Percentiles rank a stretch among this genome's conserved stretches.
Evolutionary conservation across 345 rosid genomes (phyloP).

Genomic region (Syzygium jambos): DNA sequence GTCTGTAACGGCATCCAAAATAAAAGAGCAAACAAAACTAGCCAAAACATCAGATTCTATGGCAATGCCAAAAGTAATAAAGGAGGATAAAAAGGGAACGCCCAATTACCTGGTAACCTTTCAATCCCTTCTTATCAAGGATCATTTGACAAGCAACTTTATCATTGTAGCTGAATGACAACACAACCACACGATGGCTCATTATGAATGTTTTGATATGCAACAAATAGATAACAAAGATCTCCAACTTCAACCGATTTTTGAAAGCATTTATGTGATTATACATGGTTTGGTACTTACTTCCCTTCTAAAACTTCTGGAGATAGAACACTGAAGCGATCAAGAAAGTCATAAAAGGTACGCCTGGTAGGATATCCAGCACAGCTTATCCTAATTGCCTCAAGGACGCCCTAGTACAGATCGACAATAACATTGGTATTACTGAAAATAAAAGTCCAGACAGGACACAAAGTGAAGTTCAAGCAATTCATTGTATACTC

Average conservation of each 20-base stretch:
- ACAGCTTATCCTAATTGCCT: slow-evolving; percentile 50
- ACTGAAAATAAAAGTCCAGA: background rate
- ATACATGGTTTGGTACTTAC: slow-evolving; percentile 12
- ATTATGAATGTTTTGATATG: background rate
- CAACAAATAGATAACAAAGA: background rate
- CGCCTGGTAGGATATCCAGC: slow-evolving; percentile 53
- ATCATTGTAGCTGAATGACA: slow-evolving; percentile 60
- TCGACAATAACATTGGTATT: background rate
- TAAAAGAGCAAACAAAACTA: background rate
- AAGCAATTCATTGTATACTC: slow-evolving; percentile 25
- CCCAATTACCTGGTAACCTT: slow-evolving; percentile 80
- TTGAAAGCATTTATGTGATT: background rate
- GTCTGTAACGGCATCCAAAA: background rate
- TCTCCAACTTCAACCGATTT: background rate
- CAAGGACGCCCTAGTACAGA: slow-evolving; percentile 34
- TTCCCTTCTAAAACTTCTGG: slow-evolving; percentile 47
- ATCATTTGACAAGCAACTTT: slow-evolving; percentile 85
- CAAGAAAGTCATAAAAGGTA: slow-evolving; percentile 42
- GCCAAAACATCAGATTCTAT: background rate
- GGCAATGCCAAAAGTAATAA: background rate
- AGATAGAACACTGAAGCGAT: slow-evolving; percentile 44
- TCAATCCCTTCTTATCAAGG: slow-evolving; percentile 81
- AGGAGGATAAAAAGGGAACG: background rate
- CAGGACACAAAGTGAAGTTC: background rate
- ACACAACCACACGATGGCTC: background rate